These are phyloP conservation scores for Jackrogersella multiformis DNA, from an alignment of 495 filamentous ascomycete species.

Conservation along the genomic window DNA sequence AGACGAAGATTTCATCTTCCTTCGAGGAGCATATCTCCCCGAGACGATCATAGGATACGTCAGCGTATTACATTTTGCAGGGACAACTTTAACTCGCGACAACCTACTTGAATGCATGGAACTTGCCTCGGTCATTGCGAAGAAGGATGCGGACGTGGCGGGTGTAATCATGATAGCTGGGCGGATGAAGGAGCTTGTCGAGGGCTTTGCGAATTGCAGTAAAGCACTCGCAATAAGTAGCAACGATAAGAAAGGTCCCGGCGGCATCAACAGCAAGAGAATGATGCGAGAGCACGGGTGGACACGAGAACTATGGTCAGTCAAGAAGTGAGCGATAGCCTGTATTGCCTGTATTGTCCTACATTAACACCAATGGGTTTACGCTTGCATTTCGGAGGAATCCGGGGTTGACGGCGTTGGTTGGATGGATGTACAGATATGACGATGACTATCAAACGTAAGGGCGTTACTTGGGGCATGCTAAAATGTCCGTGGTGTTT, in stretches of 20 bases:
- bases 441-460: constrained; percentile 25
- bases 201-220: constrained; percentile 75
- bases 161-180: constrained; percentile 69
- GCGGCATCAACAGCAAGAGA: constrained; percentile 55
- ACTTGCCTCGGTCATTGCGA: constrained; percentile 72
- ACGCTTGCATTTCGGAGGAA: constrained; percentile 8
- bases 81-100: constrained; percentile 69
- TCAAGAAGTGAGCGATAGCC: constrained; percentile 46
- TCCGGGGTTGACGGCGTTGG: constrained; percentile 29
- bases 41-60: constrained; percentile 84
- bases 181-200: constrained; percentile 81
- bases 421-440: constrained; percentile 18
- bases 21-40: constrained; percentile 80
- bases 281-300: constrained; percentile 65
- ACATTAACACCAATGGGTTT: background rate
- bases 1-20: constrained; percentile 57
- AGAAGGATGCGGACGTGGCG: constrained; percentile 70
- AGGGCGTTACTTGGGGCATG: constrained; percentile 34
- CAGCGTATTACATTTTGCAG: constrained; percentile 74
- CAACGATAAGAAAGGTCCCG: constrained; percentile 56
- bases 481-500: constrained; percentile 16
- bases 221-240: constrained; percentile 75
- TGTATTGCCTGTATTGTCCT: background rate
- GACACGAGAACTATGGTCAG: constrained; percentile 62
- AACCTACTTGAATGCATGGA: constrained; percentile 80